Base-by-base conservation (phyloP, 75 land plant species). In the Isoetes taiwanensis region DNA sequence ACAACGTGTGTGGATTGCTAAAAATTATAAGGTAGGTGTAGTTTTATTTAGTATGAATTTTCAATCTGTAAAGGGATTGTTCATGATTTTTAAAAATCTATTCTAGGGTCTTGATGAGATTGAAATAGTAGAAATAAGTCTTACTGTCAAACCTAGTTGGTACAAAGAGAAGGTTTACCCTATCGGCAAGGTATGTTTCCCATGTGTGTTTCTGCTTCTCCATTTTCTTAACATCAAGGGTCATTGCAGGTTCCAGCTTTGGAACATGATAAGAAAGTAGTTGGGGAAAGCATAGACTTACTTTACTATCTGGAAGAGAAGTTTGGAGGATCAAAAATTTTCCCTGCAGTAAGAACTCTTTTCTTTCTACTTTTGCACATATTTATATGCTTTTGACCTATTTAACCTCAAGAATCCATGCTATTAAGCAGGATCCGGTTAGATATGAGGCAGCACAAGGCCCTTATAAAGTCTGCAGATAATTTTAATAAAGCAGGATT, bases 81-180 rank as follows among this genome's bases (percentile, higher is more conserved):
- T 26, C 9, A 9, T 54, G 2, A 39, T 59, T 41, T 39, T 30
- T 11, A 19, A 30, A 12, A 55, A 56, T 10, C 25, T 3, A 32
- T 56, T 25, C 58, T 25, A 83, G 87, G 86, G 82, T 28, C 59
- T 85, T 68, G 80, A 77, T 30, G 64, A 72, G 38, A 82, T 86
- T 12, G 72, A 80, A 30, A 55, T 80, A 33, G 76, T 86, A 34
- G 62, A 72, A 23, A 59, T 86, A 20, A 56, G 71, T 64, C 74
- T 86, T 19, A 56, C 58, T 32, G 75, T 80, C 54, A 72, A 78
- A 62, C 93, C 93, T 21, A 66, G 57, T 14, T 86, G 87, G 87
- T 86, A 76, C 59, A 80, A 77, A 54, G 93, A 86, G 57, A 85
- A 79, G 59, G 81, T 86, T 21, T 75, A 86, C 34, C 83, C 86